Conservation (phyloP, 768 basidiomycete genomes). For the Lepiota brunneoincarnata region DNA sequence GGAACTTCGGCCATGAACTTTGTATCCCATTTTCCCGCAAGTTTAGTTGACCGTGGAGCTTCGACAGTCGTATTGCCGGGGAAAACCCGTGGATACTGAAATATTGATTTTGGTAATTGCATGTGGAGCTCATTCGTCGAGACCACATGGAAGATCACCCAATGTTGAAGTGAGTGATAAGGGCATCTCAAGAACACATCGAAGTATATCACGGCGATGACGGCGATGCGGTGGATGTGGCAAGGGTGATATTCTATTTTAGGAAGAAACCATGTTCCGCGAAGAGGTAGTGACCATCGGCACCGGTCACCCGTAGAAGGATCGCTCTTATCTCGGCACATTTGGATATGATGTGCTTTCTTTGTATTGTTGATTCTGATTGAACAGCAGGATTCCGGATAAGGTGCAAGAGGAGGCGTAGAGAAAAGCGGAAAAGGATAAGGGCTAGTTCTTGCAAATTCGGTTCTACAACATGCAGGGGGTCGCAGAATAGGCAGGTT, state of each 20-base stretch:
- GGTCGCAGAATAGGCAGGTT: background rate
- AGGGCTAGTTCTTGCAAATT: background rate
- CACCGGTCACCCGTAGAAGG: background rate
- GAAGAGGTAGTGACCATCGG: background rate
- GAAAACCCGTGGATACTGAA: background rate
- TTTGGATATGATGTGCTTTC: background rate
- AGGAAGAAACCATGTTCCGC: no score
- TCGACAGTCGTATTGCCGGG: no score
- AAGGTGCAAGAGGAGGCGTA: no score
- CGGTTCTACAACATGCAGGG: background rate
- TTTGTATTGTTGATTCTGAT: background rate
- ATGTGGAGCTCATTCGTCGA: background rate
- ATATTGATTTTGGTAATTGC: background rate
- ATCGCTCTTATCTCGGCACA: constrained; percentile 9
- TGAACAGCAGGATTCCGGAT: background rate
- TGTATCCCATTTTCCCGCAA: no score
- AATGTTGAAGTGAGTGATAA: background rate
- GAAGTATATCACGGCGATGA: constrained; percentile 2
- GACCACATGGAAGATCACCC: background rate
- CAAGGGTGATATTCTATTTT: no score
- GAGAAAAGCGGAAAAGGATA: no score
- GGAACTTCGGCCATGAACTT: no score
- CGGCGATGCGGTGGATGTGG: background rate
- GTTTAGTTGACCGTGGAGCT: no score
- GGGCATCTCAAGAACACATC: background rate